These are phyloP conservation scores for Melanogaster broomeanus DNA, from an alignment of 768 basidiomycete genomes.

Conservation along the genomic window DNA sequence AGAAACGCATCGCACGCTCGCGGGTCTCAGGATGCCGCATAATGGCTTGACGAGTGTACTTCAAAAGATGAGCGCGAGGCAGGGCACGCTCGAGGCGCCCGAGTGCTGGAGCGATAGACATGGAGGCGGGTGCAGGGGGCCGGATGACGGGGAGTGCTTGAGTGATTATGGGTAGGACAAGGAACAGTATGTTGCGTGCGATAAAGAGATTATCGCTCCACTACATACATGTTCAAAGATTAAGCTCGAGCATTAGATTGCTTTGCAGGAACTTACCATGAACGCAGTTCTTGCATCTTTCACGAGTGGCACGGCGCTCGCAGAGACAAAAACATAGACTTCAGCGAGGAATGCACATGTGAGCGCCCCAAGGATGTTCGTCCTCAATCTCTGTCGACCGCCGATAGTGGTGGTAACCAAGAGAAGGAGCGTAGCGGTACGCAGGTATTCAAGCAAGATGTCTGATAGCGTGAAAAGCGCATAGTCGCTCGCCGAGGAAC, in stretches of 20 bases:
- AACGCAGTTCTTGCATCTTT: constrained; percentile 37
- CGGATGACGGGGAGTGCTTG: constrained; percentile 41
- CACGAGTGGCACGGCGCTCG: constrained; percentile 47
- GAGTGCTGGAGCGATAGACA: constrained; percentile 19
- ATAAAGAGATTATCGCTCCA: constrained; percentile 65
- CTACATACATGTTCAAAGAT: constrained; percentile 41
- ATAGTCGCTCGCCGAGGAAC: constrained; percentile 61
- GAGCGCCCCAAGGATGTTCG: constrained; percentile 47
- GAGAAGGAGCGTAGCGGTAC: constrained; percentile 50
- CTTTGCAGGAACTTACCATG: constrained; percentile 36
- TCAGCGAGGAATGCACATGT: constrained; percentile 53
- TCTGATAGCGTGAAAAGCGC: constrained; percentile 56
- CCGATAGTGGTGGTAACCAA: constrained; percentile 43
- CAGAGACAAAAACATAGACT: constrained; percentile 52
- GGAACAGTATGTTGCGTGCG: constrained; percentile 58
- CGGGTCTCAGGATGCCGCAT: constrained; percentile 54
- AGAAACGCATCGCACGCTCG: constrained; percentile 51
- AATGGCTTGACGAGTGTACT: constrained; percentile 56
- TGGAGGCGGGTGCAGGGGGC: constrained; percentile 32
- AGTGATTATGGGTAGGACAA: constrained; percentile 54
- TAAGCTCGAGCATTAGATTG: neutral
- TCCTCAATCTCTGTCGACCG: constrained; percentile 46
- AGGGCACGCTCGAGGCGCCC: constrained; percentile 39
- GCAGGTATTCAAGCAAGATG: constrained; percentile 59
- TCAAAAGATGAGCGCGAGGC: constrained; percentile 53